Conservation (phyloP, 257 asterid species). For the Jacaranda copaia region DNA sequence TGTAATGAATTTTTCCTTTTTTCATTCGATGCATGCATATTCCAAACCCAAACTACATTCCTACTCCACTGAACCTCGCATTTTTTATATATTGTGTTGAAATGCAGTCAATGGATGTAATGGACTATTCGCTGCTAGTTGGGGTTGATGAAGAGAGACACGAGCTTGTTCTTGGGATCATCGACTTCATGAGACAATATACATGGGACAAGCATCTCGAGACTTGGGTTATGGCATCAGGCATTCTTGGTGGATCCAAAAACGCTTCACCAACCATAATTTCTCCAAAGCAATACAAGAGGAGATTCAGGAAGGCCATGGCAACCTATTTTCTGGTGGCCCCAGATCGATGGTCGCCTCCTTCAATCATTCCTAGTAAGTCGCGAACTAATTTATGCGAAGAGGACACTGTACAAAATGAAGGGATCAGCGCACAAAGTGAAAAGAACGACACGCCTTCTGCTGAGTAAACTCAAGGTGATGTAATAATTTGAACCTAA, state of each 20-base stretch:
- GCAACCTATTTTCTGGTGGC: slow-evolving; percentile 89
- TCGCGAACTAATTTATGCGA: slow-evolving; percentile 62
- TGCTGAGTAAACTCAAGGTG: slow-evolving; percentile 35
- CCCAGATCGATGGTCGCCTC: slow-evolving; percentile 94
- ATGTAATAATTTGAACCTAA: slow-evolving; percentile 29
- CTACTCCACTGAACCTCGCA: background rate
- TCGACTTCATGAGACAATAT: slow-evolving; percentile 93
- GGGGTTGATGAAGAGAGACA: slow-evolving; percentile 88
- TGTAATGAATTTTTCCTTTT: background rate
- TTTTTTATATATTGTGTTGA: background rate
- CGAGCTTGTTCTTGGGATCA: slow-evolving; percentile 92
- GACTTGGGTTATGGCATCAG: slow-evolving; percentile 93
- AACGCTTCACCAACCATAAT: slow-evolving; percentile 85
- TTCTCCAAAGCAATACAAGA: slow-evolving; percentile 91
- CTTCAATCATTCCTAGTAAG: slow-evolving; percentile 53
- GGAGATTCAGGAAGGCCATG: slow-evolving; percentile 95
- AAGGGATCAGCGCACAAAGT: slow-evolving; percentile 37
- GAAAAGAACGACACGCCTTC: background rate
- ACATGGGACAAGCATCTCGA: slow-evolving; percentile 97
- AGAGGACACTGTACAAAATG: slow-evolving; percentile 47
- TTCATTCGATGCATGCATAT: background rate
- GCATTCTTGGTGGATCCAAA: slow-evolving; percentile 91
- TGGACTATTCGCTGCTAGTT: slow-evolving; percentile 90
- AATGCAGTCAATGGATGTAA: slow-evolving; percentile 84
- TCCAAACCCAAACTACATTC: background rate